Evolutionary conservation across 2,329 filamentous ascomycete species (phyloP).

Genomic region (Apiospora aurea): DNA sequence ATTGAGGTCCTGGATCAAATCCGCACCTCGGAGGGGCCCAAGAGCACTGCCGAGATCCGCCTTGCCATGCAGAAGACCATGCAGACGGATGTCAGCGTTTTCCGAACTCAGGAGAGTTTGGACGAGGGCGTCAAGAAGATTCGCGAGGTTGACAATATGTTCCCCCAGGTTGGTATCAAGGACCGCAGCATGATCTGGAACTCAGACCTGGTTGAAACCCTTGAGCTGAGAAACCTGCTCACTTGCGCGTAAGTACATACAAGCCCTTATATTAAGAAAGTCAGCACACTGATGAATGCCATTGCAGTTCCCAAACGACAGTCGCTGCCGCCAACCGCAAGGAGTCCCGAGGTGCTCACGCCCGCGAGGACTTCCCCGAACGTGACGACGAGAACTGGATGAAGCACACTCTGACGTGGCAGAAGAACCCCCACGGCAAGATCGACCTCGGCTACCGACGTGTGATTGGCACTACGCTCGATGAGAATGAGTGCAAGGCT

Average conservation of each 20-base stretch:
- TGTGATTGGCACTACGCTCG: conserved; percentile 83
- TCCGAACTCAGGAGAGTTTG: conserved; percentile 92
- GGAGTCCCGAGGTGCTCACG: conserved; percentile 96
- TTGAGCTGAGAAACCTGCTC: conserved; percentile 92
- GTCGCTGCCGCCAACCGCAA: conserved; percentile 90
- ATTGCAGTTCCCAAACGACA: conserved; percentile 82
- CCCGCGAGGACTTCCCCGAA: conserved; percentile 94
- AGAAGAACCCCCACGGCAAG: conserved; percentile 89
- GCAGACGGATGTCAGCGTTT: conserved; percentile 96
- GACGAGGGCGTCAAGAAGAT: conserved; percentile 94
- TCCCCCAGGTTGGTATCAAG: conserved; percentile 88
- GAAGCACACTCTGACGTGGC: conserved; percentile 98
- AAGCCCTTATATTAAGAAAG: background rate
- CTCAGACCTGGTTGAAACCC: conserved; percentile 93
- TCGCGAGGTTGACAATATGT: conserved; percentile 80
- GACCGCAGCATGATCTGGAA: conserved; percentile 99
- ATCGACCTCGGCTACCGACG: conserved; percentile 86
- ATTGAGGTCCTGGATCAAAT: conserved; percentile 87
- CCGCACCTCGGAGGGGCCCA: conserved; percentile 83
- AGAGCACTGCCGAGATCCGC: conserved; percentile 87
- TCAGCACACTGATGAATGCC: conserved; percentile 26
- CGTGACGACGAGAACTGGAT: conserved; percentile 97
- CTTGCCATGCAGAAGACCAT: conserved; percentile 97
- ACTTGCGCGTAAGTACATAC: conserved; percentile 83
- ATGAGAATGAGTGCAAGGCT: conserved; percentile 94